A percentile compares a stretch with the other conserved stretches of the same genome.
phyloP scores from a whole-genome alignment of 768 basidiomycete genomes.

The Coprinopsis strossmayeri region DNA sequence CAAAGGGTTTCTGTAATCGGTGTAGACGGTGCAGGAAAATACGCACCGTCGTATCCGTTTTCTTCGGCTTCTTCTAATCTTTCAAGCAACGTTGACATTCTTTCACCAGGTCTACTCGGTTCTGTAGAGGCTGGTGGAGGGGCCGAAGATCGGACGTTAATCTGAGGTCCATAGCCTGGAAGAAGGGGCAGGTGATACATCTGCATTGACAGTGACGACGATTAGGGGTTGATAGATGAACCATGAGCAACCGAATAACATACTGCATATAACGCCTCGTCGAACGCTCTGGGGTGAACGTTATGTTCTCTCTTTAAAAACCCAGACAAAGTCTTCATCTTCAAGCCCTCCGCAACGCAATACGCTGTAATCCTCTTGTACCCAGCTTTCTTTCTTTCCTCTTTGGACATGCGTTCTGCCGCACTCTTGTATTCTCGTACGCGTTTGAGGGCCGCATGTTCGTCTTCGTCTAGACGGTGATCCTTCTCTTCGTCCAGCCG shows the following conservation, averaged over 20 bases:
- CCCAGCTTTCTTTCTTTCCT: slow-evolving; percentile 74
- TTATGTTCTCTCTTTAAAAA: slow-evolving; percentile 94
- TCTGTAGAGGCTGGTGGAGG: slow-evolving; percentile 44
- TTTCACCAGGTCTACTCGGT: slow-evolving; percentile 20
- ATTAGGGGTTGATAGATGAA: slow-evolving; percentile 5
- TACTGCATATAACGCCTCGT: slow-evolving; percentile 91
- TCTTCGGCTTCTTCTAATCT: slow-evolving; percentile 86
- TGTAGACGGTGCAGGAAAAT: slow-evolving; percentile 46
- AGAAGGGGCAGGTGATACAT: slow-evolving; percentile 89
- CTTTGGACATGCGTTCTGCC: slow-evolving; percentile 85
- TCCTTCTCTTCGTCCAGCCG: background rate
- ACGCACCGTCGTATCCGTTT: slow-evolving; percentile 81
- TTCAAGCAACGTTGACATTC: slow-evolving; percentile 41
- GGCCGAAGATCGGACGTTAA: slow-evolving; percentile 80
- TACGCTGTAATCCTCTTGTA: slow-evolving; percentile 85
- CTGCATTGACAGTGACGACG: too few relatives aligned
- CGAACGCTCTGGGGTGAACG: slow-evolving; percentile 78
- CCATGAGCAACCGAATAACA: slow-evolving; percentile 3
- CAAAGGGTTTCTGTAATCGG: too few relatives aligned
- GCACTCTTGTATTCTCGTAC: slow-evolving; percentile 76
- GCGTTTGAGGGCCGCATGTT: slow-evolving; percentile 35
- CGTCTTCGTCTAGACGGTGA: background rate
- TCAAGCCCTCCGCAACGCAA: slow-evolving; percentile 79
- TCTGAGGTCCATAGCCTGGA: slow-evolving; percentile 83
- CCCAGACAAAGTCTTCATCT: slow-evolving; percentile 75